phyloP scores from a whole-genome alignment of 768 basidiomycete species.

The Podaxis sp. region DNA sequence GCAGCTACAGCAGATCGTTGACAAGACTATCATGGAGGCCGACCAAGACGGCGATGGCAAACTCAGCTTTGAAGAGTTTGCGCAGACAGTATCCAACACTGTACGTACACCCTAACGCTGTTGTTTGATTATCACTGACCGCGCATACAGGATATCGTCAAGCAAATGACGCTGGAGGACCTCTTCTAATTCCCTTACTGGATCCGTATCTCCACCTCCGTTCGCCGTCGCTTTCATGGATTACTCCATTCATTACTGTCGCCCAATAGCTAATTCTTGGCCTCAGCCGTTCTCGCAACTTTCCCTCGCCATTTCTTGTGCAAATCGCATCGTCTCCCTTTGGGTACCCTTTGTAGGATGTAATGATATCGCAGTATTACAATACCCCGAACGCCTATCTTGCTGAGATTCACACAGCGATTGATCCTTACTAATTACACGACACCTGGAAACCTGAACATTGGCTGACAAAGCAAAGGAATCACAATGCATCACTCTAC shows the following conservation, averaged over 20 bases:
- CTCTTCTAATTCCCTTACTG: constrained; percentile 51
- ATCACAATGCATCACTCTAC: no score
- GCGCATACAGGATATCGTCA: constrained; percentile 83
- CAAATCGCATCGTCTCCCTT: not conserved
- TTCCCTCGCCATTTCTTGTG: not conserved
- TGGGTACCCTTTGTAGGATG: not conserved
- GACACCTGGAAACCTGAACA: no score
- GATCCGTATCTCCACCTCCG: not conserved
- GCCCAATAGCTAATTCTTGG: not conserved
- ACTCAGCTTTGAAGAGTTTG: constrained; percentile 95
- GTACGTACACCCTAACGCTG: constrained; percentile 37
- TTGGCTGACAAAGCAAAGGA: no score
- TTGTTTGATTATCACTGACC: not conserved
- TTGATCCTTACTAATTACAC: no score
- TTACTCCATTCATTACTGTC: not conserved
- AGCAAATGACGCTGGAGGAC: constrained; percentile 97
- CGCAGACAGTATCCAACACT: constrained; percentile 94
- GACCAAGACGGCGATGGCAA: constrained; percentile 98
- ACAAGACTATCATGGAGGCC: constrained; percentile 99
- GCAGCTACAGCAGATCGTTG: constrained; percentile 98
- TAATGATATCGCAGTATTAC: constrained; percentile 8
- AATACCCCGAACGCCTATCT: not conserved
- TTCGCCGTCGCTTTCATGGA: not conserved
- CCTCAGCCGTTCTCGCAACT: not conserved
- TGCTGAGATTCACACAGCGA: no score